Base-by-base conservation (phyloP, 495 filamentous ascomycete genomes). In the Hyphodiscus hymeniophilus region DNA sequence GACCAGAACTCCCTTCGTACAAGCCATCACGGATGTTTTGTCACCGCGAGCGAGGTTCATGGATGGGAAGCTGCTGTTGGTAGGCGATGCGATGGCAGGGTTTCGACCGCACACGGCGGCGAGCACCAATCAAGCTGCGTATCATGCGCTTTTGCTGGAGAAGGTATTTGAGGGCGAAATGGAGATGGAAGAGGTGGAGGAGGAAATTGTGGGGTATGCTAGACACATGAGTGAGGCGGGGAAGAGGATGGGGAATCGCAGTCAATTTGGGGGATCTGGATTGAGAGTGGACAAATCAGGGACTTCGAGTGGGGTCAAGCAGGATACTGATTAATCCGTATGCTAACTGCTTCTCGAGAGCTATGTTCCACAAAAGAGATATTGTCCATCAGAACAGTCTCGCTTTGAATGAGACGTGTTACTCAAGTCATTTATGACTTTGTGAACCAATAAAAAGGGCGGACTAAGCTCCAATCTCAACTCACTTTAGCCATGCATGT, bases 71-170 rank as follows among this genome's bases (percentile, higher is more conserved):
- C 63, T 80, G 1, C 60, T 79, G 24, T 55, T 80, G 28, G 61
- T 79, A 5, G 76, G 76, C 17, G 77, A 81, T 59, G 76, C 76
- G 24, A 47, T 79, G 11, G 74, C 73, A 0, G 70, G 69, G 2
- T 76, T 81, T 41, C 59, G 76, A 13, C 77, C 77, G 16, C 75
- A 79, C 47, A 77, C 73, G 1, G 72, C 70, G 7, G 71, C 69
- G 1, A 67, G 66, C 28, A 76, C 72, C 5, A 68, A 62, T 16
- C 74, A 78, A 55, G 73, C 67, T 10, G 73, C 73, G 6, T 67
- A 66, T 33, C 63, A 75, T 57, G 69, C 67, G 1, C 62, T 71
- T 60, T 22, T 66, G 12, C 64, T 73, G 38, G 66, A 69, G 8
- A 65, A 68, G 30, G 66, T 69, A 48, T 52, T 73, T 16, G 50